These are phyloP conservation scores for Geranomyces variabilis DNA, from an alignment of 192 early-diverging fungal species.

Conservation along the genomic window DNA sequence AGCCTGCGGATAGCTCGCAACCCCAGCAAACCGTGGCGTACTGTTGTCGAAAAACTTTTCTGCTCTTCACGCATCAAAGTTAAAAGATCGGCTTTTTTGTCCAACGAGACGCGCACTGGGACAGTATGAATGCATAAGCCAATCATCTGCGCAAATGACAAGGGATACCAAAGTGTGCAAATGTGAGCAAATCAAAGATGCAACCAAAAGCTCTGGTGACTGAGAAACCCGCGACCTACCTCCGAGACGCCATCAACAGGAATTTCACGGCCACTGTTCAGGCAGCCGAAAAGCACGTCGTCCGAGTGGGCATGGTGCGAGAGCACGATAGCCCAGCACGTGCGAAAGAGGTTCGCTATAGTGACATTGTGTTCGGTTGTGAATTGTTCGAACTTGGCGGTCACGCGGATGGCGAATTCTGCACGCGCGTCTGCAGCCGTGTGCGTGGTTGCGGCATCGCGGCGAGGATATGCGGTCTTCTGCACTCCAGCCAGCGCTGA, in stretches of 20 bases:
- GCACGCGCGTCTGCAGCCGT: too few relatives aligned
- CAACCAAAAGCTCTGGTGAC: too few relatives aligned
- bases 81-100: not conserved
- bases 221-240: too few relatives aligned
- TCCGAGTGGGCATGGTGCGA: slow-evolving; percentile 2
- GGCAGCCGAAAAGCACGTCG: slow-evolving; percentile 37
- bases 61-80: not conserved
- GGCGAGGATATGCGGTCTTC: too few relatives aligned
- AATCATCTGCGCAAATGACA: too few relatives aligned
- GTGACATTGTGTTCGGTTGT: slow-evolving; percentile 21
- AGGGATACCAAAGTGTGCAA: too few relatives aligned
- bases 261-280: slow-evolving; percentile 30
- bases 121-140: slow-evolving; percentile 20
- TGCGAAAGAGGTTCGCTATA: slow-evolving; percentile 15
- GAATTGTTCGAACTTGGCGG: not conserved
- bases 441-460: too few relatives aligned
- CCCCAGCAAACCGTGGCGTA: not conserved
- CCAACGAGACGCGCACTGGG: slow-evolving; percentile 1
- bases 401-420: too few relatives aligned
- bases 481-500: too few relatives aligned
- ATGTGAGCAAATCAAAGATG: too few relatives aligned
- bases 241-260: slow-evolving; percentile 26
- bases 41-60: not conserved
- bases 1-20: not conserved
- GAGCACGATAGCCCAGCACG: slow-evolving; percentile 38